Base-by-base conservation (phyloP, 768 basidiomycete genomes). In the Hypsizygus marmoreus region DNA sequence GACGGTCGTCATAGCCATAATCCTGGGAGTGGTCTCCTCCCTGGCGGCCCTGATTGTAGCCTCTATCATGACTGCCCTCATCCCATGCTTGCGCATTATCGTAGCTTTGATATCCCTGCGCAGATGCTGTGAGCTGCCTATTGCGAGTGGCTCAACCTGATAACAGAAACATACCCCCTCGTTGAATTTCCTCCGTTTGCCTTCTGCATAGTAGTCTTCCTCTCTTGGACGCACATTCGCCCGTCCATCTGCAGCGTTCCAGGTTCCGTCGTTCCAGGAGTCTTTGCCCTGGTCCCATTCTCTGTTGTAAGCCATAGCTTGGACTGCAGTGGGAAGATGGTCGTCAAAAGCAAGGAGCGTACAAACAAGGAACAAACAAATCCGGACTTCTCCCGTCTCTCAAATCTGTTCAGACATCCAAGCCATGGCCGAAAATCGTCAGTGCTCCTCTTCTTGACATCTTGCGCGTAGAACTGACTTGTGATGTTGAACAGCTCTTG, bases 281-380 rank as follows among this genome's bases (percentile, higher is more conserved):
- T 82, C 78, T 66, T 90, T 91, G 40, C 88, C 89, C 65, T 77
- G 78, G 70, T 91, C 88, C 90, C 91, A 91, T 73, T 91, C 88
- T 53, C 91, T 82, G 68, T 86, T 86, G 67, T 85, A 80, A 39
- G 85, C 75, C 87, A 89, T 88, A 65, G 34, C 37, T 14, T 28
- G 40, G n/a, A n/a, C n/a, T n/a, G n/a, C n/a, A n/a, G 36, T 46
- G 35, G 36, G 49, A 50, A 51, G 55, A 63, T 60, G 58, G 64
- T 62, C 45, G 56, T 58, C 63, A 64, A 58, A 54, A 43, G 56
- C 53, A 71, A 73, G 70, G 68, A 71, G 62, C 40, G 54, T 30
- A 66, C 59, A 72, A 71, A 70, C 61, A 68, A 69, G 53, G 38
- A 53, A 49, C 57, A 49, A 49, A 54, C 56, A 49, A 44, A n/a